These are phyloP conservation scores for Melanogaster broomeanus DNA, from an alignment of 768 basidiomycete genomes.

Conservation along the genomic window DNA sequence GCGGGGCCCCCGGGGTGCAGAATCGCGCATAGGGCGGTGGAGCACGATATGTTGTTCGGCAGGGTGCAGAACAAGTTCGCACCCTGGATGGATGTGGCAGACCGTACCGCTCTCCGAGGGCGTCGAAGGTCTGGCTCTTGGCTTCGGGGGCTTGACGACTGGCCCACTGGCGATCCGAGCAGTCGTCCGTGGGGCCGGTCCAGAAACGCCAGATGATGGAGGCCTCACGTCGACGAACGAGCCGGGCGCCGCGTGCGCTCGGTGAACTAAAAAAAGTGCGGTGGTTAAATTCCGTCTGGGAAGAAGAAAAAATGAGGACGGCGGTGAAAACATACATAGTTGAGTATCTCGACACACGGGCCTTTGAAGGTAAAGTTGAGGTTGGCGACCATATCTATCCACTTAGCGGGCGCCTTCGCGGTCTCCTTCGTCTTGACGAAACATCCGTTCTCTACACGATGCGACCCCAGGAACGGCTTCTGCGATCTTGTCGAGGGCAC, in stretches of 20 bases:
- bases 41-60: conserved; percentile 80
- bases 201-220: conserved; percentile 88
- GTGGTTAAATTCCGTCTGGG: not conserved
- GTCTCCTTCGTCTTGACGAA: conserved; percentile 62
- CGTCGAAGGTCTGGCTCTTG: conserved; percentile 90
- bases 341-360: conserved; percentile 78
- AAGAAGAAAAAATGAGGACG: too few species aligned
- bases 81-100: conserved; percentile 82
- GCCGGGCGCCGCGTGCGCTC: conserved; percentile 87
- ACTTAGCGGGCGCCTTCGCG: conserved; percentile 39
- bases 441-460: conserved; percentile 89
- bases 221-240: conserved; percentile 79
- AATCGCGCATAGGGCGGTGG: conserved; percentile 82
- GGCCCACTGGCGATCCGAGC: conserved; percentile 75
- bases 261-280: conserved; percentile 59
- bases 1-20: conserved; percentile 62
- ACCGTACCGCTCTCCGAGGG: conserved; percentile 80
- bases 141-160: conserved; percentile 86
- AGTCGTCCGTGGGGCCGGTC: conserved; percentile 51
- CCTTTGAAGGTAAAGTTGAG: conserved; percentile 81
- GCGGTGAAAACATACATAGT: conserved; percentile 61
- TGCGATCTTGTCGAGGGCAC: conserved; percentile 63
- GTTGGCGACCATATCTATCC: conserved; percentile 82
- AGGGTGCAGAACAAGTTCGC: conserved; percentile 79
- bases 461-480: conserved; percentile 61